Base-by-base conservation (phyloP, 768 basidiomycete genomes). In the Hygrophorus pudorinus region DNA sequence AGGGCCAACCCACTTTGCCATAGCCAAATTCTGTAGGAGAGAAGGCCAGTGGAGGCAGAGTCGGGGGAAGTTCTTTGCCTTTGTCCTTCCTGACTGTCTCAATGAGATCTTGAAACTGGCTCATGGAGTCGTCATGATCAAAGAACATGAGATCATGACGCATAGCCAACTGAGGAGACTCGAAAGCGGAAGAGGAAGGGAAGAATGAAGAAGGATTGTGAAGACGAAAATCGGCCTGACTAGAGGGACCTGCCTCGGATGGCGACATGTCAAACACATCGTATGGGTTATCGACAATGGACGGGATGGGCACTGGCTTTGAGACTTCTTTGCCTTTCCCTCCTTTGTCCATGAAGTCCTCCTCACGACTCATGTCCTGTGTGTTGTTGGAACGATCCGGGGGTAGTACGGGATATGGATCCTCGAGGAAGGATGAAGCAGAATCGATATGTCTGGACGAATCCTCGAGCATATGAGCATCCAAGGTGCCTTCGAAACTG, bases 1-100 rank as follows among this genome's bases (percentile, higher is more conserved):
- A 62, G 27, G 67, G 60, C 62, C 68, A 67, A 48, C 58, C 59
- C 37, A 65, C 56, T 40, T 67, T 56, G 20, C 53, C 58, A 52
- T 70, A 74, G 41, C 60, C 63, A 49, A 83, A 66, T 45, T 68
- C 67, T 30, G 80, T 64, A 24, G 75, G 66, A 41, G 75, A 67
- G 54, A 87, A 78, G 27, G 70, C 63, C 47, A 85, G 66, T 49
- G 83, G 81, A 47, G 84, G 81, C 48, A 85, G 68, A 56, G 67
- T 67, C 46, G 83, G 78, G 37, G 80, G 74, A 47, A 56, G 67
- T 64, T 68, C 79, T 61, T 73, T 83, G 53, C 71, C 77, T 63
- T 81, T 86, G 21, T 71, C 73, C 56, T 75, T 74, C 45, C 61
- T 55, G 49, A 54, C 41, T 11, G 44, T 12, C 42, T 48, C 43